Evolutionary conservation across 23 red algal genomes (phyloP).

Genomic region (Rhodosorus marinus): DNA sequence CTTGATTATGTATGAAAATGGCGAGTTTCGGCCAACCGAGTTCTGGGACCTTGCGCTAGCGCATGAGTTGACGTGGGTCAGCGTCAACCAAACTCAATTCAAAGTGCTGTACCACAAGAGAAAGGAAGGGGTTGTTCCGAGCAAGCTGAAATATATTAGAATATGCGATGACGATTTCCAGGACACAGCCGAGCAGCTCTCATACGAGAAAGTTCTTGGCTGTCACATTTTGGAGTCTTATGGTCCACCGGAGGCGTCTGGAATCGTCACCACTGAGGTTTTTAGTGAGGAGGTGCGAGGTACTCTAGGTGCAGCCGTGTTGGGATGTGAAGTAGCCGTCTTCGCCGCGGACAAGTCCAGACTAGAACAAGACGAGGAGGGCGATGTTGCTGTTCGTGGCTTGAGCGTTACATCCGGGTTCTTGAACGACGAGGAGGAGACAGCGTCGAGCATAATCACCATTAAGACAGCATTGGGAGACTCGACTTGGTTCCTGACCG

Average conservation of each 20-base stretch:
- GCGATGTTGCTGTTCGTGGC: conserved; percentile 30
- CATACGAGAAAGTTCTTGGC: conserved; percentile 10
- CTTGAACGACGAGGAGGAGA: conserved; percentile 22
- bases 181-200: conserved; percentile 10
- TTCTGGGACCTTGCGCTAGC: conserved; percentile 5
- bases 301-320: conserved; percentile 19
- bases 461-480: conserved; percentile 8
- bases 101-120: conserved; percentile 27
- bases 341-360: conserved; percentile 11
- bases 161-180: conserved; percentile 11
- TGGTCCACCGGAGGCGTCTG: conserved; percentile 50
- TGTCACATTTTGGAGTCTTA: conserved; percentile 32
- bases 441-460: conserved; percentile 2
- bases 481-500: conserved; percentile 32
- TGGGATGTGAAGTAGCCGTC: conserved; percentile 17
- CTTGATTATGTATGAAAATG: conserved; percentile 16
- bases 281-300: background rate
- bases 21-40: background rate
- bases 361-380: conserved; percentile 1
- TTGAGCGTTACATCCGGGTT: conserved; percentile 7
- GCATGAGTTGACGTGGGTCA: conserved; percentile 31
- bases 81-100: conserved; percentile 21
- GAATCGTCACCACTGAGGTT: conserved; percentile 8
- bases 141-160: background rate
- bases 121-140: too few relatives aligned